Percentiles rank a stretch among this genome's conserved stretches.
Conservation (phyloP, 345 rosid genomes). For the Fremontodendron californicum region DNA sequence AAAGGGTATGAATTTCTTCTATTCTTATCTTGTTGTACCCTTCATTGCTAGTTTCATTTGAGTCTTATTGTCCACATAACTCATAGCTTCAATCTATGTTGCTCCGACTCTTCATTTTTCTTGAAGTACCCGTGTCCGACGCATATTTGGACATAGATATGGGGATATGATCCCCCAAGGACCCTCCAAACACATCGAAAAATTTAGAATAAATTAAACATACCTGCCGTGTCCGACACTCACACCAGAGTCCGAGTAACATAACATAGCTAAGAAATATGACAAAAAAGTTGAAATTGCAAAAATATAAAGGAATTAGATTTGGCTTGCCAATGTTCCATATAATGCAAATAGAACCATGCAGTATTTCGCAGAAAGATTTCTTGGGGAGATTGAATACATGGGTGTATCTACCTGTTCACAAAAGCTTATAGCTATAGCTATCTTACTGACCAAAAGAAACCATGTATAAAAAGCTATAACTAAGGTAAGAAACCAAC, state of each 20-base stretch:
- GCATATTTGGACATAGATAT: no score
- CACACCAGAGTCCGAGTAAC: no score
- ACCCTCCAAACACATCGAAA: no score
- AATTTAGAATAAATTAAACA: no score
- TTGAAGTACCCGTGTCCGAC: no score
- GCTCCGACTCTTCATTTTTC: no score
- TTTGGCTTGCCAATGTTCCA: not conserved
- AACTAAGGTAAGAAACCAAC: not conserved
- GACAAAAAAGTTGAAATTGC: not conserved
- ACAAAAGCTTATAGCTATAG: not conserved
- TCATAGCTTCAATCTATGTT: no score
- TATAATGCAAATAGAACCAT: not conserved
- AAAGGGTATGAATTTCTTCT: conserved; percentile 42
- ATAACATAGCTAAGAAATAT: no score
- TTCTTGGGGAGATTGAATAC: not conserved
- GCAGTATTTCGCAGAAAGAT: not conserved
- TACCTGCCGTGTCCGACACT: no score
- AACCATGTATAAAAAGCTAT: no score
- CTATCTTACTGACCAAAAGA: no score
- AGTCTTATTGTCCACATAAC: not conserved
- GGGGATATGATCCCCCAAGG: no score
- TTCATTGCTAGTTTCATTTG: not conserved
- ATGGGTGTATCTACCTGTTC: not conserved
- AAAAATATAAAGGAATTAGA: not conserved
- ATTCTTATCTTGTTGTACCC: not conserved